phyloP scores from a whole-genome alignment of 306 rosid species.

The Gleditsia sinensis region DNA sequence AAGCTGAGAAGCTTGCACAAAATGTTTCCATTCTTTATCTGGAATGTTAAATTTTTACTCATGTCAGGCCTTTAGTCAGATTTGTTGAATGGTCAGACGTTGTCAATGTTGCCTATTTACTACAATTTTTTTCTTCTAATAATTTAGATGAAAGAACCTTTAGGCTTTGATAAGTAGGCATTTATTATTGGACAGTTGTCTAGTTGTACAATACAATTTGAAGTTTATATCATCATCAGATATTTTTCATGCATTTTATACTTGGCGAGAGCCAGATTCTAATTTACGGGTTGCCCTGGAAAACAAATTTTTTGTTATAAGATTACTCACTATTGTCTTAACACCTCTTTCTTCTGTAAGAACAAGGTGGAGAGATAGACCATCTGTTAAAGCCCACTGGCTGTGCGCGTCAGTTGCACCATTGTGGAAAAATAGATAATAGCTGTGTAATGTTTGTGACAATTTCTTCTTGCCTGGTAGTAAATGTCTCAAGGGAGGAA shows the following conservation, averaged over 20 bases:
- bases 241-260: slow-evolving; percentile 23
- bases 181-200: background rate
- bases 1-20: background rate
- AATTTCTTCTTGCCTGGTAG: background rate
- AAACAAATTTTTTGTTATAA: background rate
- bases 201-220: background rate
- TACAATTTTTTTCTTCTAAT: background rate
- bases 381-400: background rate
- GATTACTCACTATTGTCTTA: slow-evolving; percentile 2
- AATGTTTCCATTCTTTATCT: background rate
- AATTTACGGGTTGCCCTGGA: background rate
- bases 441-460: background rate
- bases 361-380: background rate
- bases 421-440: background rate
- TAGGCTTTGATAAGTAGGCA: too few species aligned
- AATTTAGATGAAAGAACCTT: background rate
- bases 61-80: background rate
- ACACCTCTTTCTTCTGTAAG: background rate
- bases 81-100: slow-evolving; percentile 5
- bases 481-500: background rate
- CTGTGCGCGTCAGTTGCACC: background rate
- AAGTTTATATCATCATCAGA: background rate
- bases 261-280: background rate
- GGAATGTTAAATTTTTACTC: slow-evolving; percentile 2
- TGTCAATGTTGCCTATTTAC: background rate